Percentiles rank a stretch among this genome's conserved stretches.
Conservation (phyloP, 805 yeast species). For the Yarrowia divulgata region DNA sequence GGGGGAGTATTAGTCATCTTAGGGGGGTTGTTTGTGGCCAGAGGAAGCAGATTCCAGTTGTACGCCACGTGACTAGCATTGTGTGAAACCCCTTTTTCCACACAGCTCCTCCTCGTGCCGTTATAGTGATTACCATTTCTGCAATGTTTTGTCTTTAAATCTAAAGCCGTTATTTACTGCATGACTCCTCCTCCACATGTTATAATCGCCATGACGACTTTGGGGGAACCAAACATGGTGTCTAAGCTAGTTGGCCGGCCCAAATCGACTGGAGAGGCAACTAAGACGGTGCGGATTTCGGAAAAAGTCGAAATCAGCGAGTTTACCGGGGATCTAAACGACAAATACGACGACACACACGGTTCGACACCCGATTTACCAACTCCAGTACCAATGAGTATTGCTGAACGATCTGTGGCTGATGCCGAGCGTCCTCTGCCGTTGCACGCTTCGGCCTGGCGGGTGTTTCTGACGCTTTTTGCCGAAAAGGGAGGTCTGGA, state of each 20-base stretch:
- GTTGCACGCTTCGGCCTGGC: conserved; percentile 14
- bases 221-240: conserved; percentile 35
- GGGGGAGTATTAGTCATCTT: no score
- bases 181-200: neutral
- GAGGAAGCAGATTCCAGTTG: no score
- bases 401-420: neutral
- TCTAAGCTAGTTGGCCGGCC: neutral
- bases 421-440: neutral
- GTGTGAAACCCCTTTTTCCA: no score
- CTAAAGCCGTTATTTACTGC: neutral
- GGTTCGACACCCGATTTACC: neutral
- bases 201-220: conserved; percentile 6
- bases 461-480: conserved; percentile 11
- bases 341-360: neutral
- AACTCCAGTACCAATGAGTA: neutral
- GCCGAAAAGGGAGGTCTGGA: conserved; percentile 35
- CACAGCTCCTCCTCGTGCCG: no score
- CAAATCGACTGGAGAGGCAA: neutral
- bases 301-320: neutral
- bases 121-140: no score
- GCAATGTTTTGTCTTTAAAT: no score
- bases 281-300: neutral
- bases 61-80: no score
- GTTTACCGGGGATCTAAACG: no score
- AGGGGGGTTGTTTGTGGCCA: no score